Percentiles rank a stretch among this genome's conserved stretches.
phyloP scores from a whole-genome alignment of 2,329 filamentous ascomycete species.

The Trichoderma harzianum region DNA sequence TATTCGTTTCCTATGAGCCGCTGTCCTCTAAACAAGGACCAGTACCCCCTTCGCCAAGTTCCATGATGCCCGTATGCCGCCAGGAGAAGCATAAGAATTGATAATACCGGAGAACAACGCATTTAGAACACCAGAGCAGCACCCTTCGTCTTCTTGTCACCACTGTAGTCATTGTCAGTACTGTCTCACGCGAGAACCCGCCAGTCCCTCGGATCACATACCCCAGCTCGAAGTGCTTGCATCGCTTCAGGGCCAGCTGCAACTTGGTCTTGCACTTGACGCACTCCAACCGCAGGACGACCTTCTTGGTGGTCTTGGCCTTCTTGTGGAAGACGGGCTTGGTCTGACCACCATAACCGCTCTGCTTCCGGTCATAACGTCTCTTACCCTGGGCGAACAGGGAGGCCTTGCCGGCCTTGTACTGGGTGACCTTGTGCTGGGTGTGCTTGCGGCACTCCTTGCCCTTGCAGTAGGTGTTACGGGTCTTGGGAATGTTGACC shows the following conservation, averaged over 20 bases:
- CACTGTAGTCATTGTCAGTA: constrained; percentile 60
- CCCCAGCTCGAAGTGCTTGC: constrained; percentile 99
- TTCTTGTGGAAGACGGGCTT: constrained; percentile 99
- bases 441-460: constrained; percentile 91
- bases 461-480: constrained; percentile 97
- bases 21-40: constrained; percentile 42
- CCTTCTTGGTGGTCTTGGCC: constrained; percentile 99
- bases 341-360: constrained; percentile 99
- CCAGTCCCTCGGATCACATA: constrained; percentile 52
- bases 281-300: constrained; percentile 97
- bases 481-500: constrained; percentile 99
- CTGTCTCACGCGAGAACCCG: neutral
- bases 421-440: constrained; percentile 91
- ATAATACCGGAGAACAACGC: constrained; percentile 45
- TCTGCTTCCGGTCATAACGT: constrained; percentile 99
- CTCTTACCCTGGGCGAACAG: constrained; percentile 98
- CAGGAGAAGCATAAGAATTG: constrained; percentile 43
- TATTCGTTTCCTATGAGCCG: constrained; percentile 45
- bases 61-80: constrained; percentile 46
- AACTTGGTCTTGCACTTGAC: constrained; percentile 97
- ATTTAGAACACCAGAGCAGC: constrained; percentile 98
- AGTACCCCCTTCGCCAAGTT: constrained; percentile 46
- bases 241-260: constrained; percentile 97
- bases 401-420: constrained; percentile 96
- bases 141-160: constrained; percentile 99